phyloP scores from a whole-genome alignment of 345 rosid species.

The Eutrema heterophyllum region DNA sequence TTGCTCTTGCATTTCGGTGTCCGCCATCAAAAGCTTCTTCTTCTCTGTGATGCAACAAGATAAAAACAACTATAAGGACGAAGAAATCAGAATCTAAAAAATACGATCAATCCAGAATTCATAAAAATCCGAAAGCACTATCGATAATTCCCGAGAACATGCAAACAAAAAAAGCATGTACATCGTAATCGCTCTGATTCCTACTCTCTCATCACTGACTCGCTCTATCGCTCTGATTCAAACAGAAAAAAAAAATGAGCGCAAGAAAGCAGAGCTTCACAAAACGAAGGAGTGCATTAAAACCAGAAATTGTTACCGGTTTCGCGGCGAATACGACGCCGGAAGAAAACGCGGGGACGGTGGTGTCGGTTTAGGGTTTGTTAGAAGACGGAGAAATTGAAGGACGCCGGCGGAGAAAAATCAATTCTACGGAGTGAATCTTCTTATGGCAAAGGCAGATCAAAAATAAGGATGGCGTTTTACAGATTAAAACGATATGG shows the following conservation, averaged over 20 bases:
- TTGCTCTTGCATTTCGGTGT: constrained; percentile 46
- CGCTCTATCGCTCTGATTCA: not conserved
- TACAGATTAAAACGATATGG: not conserved
- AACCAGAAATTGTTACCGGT: constrained; percentile 6
- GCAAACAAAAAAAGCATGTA: too few species aligned
- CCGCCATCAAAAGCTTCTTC: constrained; percentile 38
- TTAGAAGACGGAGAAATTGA: constrained; percentile 9
- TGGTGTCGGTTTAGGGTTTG: constrained; percentile 31
- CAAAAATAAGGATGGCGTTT: not conserved
- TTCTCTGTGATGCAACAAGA: not conserved
- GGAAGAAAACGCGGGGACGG: not conserved
- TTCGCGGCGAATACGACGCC: not conserved
- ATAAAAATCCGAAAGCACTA: not conserved
- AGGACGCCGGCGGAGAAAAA: constrained; percentile 29
- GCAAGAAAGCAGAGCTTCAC: not conserved
- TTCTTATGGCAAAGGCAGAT: not conserved
- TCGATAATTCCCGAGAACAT: not conserved
- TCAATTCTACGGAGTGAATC: constrained; percentile 12
- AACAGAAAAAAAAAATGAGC: not conserved
- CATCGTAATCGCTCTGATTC: too few species aligned
- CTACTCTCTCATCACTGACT: not conserved
- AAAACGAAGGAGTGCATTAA: not conserved
- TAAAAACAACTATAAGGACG: not conserved
- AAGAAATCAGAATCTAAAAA: not conserved
- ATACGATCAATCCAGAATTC: not conserved